These are phyloP conservation scores for Coniosporium apollinis DNA, from an alignment of 495 filamentous ascomycete species.

Conservation along the genomic window DNA sequence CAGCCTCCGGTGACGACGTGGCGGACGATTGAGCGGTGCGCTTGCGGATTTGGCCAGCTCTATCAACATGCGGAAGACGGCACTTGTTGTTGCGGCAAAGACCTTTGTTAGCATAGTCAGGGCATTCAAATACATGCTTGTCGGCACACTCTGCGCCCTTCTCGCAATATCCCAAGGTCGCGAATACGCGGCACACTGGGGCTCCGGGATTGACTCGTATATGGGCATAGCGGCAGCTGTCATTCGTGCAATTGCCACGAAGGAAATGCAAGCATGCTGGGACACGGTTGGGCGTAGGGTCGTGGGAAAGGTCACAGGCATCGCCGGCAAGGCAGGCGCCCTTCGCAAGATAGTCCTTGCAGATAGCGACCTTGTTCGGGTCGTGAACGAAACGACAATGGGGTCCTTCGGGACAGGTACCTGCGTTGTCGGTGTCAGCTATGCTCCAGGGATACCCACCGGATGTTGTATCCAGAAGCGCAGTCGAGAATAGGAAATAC, in stretches of 20 bases:
- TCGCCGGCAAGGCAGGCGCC: slow-evolving; percentile 64
- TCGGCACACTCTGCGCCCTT: slow-evolving; percentile 64
- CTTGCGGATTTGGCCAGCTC: slow-evolving; percentile 57
- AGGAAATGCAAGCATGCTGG: slow-evolving; percentile 83
- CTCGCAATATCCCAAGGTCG: slow-evolving; percentile 75
- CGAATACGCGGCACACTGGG: slow-evolving; percentile 72
- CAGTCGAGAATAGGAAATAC: no score
- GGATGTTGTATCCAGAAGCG: no score
- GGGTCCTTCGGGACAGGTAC: slow-evolving; percentile 66
- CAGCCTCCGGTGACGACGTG: slow-evolving; percentile 30
- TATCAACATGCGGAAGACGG: slow-evolving; percentile 72
- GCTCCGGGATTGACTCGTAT: slow-evolving; percentile 65
- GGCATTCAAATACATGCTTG: slow-evolving; percentile 80
- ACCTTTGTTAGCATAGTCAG: slow-evolving; percentile 85
- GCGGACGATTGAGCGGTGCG: slow-evolving; percentile 29
- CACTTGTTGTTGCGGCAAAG: slow-evolving; percentile 55
- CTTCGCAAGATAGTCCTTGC: slow-evolving; percentile 69
- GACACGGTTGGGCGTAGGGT: slow-evolving; percentile 66
- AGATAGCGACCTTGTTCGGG: slow-evolving; percentile 74
- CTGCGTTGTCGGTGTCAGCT: no score
- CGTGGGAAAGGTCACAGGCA: slow-evolving; percentile 86
- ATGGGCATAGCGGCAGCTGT: slow-evolving; percentile 79
- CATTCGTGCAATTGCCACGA: slow-evolving; percentile 78
- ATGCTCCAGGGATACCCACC: no score
- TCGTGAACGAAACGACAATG: slow-evolving; percentile 74